Conservation (phyloP, 2,329 filamentous ascomycete genomes). For the Fusarium chuoi region DNA sequence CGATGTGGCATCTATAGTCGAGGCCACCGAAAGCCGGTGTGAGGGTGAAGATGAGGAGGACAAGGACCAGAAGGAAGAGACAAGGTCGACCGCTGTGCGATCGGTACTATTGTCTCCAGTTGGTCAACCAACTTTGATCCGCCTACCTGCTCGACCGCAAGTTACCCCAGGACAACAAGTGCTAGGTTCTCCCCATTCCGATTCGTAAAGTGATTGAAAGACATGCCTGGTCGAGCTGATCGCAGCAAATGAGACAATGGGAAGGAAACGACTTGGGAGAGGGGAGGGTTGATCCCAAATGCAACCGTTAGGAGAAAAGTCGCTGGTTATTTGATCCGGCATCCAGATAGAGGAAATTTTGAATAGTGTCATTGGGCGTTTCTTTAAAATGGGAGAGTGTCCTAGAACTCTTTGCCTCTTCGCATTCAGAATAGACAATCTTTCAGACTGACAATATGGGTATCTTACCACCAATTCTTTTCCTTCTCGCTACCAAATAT, state of each 20-base stretch:
- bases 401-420: background rate
- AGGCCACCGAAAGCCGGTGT: background rate
- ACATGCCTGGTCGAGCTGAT: background rate
- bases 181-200: background rate
- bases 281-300: background rate
- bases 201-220: background rate
- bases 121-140: background rate
- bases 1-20: background rate
- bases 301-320: background rate
- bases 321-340: background rate
- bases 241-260: background rate
- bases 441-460: slow-evolving; percentile 13
- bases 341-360: background rate
- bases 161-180: background rate
- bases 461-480: slow-evolving; percentile 14
- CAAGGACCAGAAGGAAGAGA: background rate
- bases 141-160: background rate
- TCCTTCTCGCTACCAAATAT: background rate
- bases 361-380: background rate
- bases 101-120: background rate
- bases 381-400: background rate
- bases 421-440: background rate
- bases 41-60: background rate
- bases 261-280: background rate
- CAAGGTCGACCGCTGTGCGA: background rate